Evolutionary conservation across 1,284 basidiomycete genomes (phyloP), one percentile per base, ranked within the genome.

Genomic region (Microbotryomycetes sp.): DNA sequence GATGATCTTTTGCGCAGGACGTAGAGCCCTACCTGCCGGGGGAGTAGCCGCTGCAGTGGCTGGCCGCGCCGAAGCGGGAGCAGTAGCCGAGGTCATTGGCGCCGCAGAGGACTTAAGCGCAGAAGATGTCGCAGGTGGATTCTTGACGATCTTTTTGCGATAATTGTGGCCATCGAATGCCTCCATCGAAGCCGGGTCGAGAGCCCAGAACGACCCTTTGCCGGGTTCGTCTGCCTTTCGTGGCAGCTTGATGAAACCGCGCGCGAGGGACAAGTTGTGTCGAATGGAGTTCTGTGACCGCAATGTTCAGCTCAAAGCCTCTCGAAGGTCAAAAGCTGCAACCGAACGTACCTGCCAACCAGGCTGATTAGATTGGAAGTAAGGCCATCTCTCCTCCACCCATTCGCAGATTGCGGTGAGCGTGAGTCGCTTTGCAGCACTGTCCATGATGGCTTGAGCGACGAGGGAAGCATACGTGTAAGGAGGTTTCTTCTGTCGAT

Each of bases 401-500:
- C 67, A 72, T 13, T 66, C 62, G 56, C 65, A 69, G 26, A 72
- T 65, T 11, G 60, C 61, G 18, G 60, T 47, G 27, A 70, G 46
- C n/a, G 70, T 67, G 24, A 69, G 45, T 52, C 66, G 65, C 26
- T 56, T 45, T 18, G 29, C 26, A 5, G 60, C 56, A 0, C 57
- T 52, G 3, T 45, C 23, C 16, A 57, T 51, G 35, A 71, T 62
- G 6, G 70, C 70, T 47, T 72, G 71, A 3, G 70, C 71, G 35
- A 71, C 69, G 18, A 72, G 57, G 4, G 67, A 67, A 3, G 70
- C 67, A 45, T 71, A 72, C 3, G 70, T 69, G 56, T 71, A 71
- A 1, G 71, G 70, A 21, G 71, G 71, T 59, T 68, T 69, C 16
- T 54, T 54, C 21, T 31, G 21, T 5, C 21, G 62, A 35, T 67